Evolutionary conservation across 2,329 filamentous ascomycete genomes (phyloP), one percentile per base, ranked within the genome.

Genomic region (Fusarium sacchari): DNA sequence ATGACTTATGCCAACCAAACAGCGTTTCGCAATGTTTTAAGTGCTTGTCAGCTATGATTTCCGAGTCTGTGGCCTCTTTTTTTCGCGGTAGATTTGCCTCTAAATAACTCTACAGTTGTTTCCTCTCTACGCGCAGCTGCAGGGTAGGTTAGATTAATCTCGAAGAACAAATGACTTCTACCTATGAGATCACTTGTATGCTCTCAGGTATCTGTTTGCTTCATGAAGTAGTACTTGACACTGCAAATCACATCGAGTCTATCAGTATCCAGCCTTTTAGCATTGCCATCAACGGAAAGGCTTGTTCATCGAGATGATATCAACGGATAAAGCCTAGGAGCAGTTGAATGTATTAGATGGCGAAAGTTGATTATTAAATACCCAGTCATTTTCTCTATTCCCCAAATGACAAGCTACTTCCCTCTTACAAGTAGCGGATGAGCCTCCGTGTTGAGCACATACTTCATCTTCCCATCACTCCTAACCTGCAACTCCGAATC

Each of bases 371-470:
- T n/a, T n/a, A 3, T 10, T 22, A 7, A 11, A 22, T 5, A 3
- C 11, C 5, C 24, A 26, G 4, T 26, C 7, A 10, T 11, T 7
- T 32, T 24, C 5, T 2, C 13, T 18, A 11, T 28, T 7, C 7
- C 6, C 10, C 3, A 7, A 46, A 22, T 2, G 1, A 2, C 12
- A 10, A 7, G 5, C 6, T 49, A 59, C 1, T 8, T 17, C 5
- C 18, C 49, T 2, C 64, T 10, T 11, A 61, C 11, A 1, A 67
- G 26, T 3, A 76, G 20, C 0, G 74, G 73, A 22, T 76, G 73
- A 17, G 74, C 73, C 30, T 76, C 74, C 1, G 74, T 76, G 12
- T 70, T 76, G 0, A 76, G 40, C 17, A 76, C 68, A 60, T 72
- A 76, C 14, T 66, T 69, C 60, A 72, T 74, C 50, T 32, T 55